phyloP scores from a whole-genome alignment of 2,329 filamentous ascomycete species.

The Albophoma yamanashiensis region DNA sequence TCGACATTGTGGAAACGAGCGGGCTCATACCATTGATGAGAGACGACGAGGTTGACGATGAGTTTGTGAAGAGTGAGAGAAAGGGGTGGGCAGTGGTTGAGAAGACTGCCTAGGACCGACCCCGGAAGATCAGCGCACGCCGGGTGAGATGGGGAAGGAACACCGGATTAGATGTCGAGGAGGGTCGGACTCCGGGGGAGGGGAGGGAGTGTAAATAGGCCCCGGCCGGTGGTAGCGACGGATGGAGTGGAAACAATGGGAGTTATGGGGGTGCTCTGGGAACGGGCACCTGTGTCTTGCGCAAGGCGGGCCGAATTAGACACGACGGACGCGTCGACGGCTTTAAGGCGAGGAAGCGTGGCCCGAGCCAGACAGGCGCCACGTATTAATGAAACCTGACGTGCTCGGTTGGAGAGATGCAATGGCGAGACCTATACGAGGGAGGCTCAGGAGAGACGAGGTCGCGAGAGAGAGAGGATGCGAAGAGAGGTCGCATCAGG shows the following conservation, averaged over 20 bases:
- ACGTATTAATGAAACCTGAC: neutral
- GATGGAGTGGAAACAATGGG: neutral
- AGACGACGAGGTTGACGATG: neutral
- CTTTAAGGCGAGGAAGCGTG: neutral
- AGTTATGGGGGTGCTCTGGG: neutral
- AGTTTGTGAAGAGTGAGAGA: neutral
- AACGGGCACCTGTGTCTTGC: neutral
- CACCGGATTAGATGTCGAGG: neutral
- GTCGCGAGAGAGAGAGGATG: neutral
- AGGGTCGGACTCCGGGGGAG: neutral
- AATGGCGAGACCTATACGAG: neutral
- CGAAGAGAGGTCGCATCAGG: neutral
- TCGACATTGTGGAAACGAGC: constrained; percentile 47
- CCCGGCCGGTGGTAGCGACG: neutral
- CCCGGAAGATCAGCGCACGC: neutral
- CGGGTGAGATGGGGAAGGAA: neutral
- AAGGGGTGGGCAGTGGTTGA: neutral
- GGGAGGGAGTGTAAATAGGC: neutral
- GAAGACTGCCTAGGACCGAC: neutral
- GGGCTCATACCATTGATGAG: constrained; percentile 31
- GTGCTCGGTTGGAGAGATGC: neutral
- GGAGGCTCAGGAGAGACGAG: neutral
- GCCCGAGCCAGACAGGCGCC: neutral
- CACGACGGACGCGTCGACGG: constrained; percentile 7
- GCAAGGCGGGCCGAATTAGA: constrained; percentile 1